Base-by-base conservation (phyloP, 495 filamentous ascomycete genomes). In the Aspergillus asperescens region DNA sequence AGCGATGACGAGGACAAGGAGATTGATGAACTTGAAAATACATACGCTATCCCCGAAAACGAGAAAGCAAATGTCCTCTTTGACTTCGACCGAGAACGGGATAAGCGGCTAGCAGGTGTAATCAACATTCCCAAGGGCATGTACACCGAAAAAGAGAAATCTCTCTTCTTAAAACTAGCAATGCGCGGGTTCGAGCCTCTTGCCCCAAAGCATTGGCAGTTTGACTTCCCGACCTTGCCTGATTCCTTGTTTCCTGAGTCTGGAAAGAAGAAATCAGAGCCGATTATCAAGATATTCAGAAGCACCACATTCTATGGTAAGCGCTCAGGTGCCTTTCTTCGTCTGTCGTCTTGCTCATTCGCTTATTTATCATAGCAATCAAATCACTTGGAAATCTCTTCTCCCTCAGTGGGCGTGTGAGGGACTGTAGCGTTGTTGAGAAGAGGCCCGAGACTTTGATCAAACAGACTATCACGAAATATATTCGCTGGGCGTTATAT, bases 141-240 rank as follows among this genome's bases (percentile, higher is more conserved):
- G 3, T 79, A 77, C 72, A 73, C 67, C 13, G 56, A 69, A 10
- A 75, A 78, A 29, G 83, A 84, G 48, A 69, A 76, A 28, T 67
- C 65, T 35, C 68, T 87, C 10, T 82, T 77, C 61, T 66, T 76
- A 32, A 75, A 76, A 38, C 65, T 87, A 9, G 66, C 72, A 4
- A 77, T 78, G 61, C 78, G 84, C 22, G 81, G 83, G 4, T 76
- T 74, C 24, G 81, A 86, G 66, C 76, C 81, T 5, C 59, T 86
- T 1, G 57, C 87, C 20, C 78, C 79, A 1, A 39, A 45, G 4
- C 59, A 67, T 45, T 89, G 82, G 82, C 58, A 69, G 31, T 67
- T 72, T 40, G 85, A 88, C 55, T 88, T 86, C 57, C 57, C 59
- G 1, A 84, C 77, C 0, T 64, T 87, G 27, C 84, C 85, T 0